phyloP scores from a whole-genome alignment of 345 rosid species.

The Stellera chamaejasme region DNA sequence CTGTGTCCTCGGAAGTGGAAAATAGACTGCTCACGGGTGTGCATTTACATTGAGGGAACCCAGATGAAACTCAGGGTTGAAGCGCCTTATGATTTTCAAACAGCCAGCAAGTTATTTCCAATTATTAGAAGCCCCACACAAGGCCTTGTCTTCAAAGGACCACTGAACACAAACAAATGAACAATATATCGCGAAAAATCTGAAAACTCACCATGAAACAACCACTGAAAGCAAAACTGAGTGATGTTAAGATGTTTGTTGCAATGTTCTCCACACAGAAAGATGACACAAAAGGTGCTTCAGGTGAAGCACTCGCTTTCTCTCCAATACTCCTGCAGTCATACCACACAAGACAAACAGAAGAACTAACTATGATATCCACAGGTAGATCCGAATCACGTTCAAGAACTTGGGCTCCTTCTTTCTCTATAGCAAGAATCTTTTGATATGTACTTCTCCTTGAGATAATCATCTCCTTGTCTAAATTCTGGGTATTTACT shows the following conservation, averaged over 20 bases:
- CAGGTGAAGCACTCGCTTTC: slow-evolving; percentile 40
- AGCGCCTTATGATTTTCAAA: too few species aligned
- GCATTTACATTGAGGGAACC: too few species aligned
- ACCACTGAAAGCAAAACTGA: slow-evolving; percentile 73
- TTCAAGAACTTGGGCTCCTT: slow-evolving; percentile 78
- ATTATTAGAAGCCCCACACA: too few species aligned
- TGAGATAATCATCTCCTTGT: slow-evolving; percentile 77
- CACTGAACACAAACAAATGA: too few species aligned
- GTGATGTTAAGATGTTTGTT: slow-evolving; percentile 56
- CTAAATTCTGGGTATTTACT: slow-evolving; percentile 67
- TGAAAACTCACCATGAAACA: slow-evolving; percentile 68
- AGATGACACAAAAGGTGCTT: slow-evolving; percentile 56
- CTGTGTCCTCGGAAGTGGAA: too few species aligned
- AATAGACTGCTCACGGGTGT: too few species aligned
- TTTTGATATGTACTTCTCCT: slow-evolving; percentile 79
- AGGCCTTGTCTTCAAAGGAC: too few species aligned
- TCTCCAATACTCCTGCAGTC: slow-evolving; percentile 46
- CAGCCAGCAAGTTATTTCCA: too few species aligned
- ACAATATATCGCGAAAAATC: too few species aligned
- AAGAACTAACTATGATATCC: slow-evolving; percentile 62
- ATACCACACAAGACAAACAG: slow-evolving; percentile 82
- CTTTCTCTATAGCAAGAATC: slow-evolving; percentile 79
- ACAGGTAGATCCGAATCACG: slow-evolving; percentile 77
- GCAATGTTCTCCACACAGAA: slow-evolving; percentile 73
- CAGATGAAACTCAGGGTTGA: too few species aligned